Evolutionary conservation across 805 yeast genomes (phyloP).

Genomic region (Metschnikowia picachoensis): DNA sequence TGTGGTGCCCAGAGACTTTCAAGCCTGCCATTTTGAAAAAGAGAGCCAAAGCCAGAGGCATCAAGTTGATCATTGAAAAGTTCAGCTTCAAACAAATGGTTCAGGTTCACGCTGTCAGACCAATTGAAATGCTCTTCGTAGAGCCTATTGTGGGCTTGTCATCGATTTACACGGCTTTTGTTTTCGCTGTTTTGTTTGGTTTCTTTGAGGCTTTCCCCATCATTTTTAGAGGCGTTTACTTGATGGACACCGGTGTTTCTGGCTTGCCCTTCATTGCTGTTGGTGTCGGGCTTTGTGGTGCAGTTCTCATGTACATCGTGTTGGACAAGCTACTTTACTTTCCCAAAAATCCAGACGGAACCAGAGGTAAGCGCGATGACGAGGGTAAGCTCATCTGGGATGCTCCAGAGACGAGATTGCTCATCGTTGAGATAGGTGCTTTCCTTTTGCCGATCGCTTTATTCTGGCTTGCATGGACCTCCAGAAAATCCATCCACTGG

Average conservation of each 20-base stretch:
- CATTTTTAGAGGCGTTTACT: conserved; percentile 62
- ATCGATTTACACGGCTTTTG: conserved; percentile 67
- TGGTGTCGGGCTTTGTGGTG: conserved; percentile 61
- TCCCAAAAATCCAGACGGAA: conserved; percentile 60
- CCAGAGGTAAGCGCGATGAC: conserved; percentile 50
- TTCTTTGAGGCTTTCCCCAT: conserved; percentile 79
- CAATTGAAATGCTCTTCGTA: conserved; percentile 61
- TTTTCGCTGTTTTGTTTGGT: conserved; percentile 74
- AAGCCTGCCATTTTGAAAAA: conserved; percentile 17
- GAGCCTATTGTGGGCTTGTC: conserved; percentile 75
- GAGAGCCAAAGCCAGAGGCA: conserved; percentile 47
- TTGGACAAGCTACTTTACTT: conserved; percentile 48
- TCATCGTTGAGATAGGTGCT: conserved; percentile 65
- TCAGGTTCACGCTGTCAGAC: conserved; percentile 53
- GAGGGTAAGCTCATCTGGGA: conserved; percentile 53
- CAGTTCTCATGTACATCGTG: conserved; percentile 47
- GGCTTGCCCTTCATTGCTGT: conserved; percentile 72
- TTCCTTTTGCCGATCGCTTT: conserved; percentile 61
- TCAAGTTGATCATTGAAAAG: conserved; percentile 38
- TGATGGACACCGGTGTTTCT: conserved; percentile 55
- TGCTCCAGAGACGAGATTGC: conserved; percentile 58
- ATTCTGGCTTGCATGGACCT: conserved; percentile 83
- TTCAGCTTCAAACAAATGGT: conserved; percentile 42
- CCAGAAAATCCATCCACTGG: conserved; percentile 62
- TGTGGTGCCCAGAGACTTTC: conserved; percentile 17